Percentiles rank a stretch among this genome's conserved stretches.
Conservation (phyloP, 164 flowering plant genomes). For the Tetracentron sinense region DNA sequence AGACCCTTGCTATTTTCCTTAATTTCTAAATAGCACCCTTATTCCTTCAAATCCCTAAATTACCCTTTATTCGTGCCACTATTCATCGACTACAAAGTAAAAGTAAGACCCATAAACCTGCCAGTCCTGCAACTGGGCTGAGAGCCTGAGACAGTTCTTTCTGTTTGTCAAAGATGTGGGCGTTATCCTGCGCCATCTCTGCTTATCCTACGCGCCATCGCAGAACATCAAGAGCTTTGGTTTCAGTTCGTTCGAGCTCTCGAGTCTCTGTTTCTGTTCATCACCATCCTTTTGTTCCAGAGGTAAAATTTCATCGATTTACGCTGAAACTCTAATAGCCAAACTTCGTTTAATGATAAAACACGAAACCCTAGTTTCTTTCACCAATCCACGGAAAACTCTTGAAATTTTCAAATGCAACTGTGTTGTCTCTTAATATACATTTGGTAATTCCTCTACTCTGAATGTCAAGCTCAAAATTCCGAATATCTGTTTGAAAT, state of each 20-base stretch:
- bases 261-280: constrained; percentile 17
- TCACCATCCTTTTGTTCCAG: constrained; percentile 47
- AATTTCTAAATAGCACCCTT: no score
- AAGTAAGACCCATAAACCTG: no score
- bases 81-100: no score
- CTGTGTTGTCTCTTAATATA: not conserved
- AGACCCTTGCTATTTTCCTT: no score
- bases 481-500: no score
- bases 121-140: no score
- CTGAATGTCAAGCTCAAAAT: no score
- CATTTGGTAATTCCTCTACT: no score
- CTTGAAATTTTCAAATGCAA: not conserved
- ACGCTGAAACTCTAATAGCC: not conserved
- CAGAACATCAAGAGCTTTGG: constrained; percentile 11
- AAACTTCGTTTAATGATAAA: not conserved
- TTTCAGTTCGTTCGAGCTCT: constrained; percentile 23
- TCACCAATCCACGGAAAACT: not conserved
- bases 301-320: constrained; percentile 29
- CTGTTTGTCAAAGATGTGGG: constrained; percentile 12
- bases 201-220: constrained; percentile 28
- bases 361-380: not conserved
- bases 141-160: no score
- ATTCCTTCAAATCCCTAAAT: no score
- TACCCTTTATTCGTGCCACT: no score
- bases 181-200: constrained; percentile 35